Evolutionary conservation across 345 rosid species (phyloP).

Genomic region (Salix arbutifolia): DNA sequence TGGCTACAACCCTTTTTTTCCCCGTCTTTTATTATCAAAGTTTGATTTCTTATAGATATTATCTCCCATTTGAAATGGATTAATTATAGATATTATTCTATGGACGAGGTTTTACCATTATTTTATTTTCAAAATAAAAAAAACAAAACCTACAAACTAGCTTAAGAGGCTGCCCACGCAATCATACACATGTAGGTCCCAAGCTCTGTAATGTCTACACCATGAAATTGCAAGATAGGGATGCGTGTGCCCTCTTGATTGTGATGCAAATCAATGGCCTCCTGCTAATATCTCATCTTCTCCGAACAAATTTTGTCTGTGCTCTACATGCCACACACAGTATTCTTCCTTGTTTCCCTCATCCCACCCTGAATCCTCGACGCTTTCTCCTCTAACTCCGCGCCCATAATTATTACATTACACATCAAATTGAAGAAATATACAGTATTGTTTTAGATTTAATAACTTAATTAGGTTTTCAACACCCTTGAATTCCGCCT

Average conservation of each 20-base stretch:
- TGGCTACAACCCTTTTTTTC: too few species aligned
- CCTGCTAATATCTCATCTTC: not conserved
- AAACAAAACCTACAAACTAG: too few species aligned
- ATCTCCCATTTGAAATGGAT: too few species aligned
- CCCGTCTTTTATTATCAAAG: too few species aligned
- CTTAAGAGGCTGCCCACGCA: not conserved
- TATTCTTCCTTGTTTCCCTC: conserved; percentile 36
- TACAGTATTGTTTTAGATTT: not conserved
- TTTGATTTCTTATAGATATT: too few species aligned
- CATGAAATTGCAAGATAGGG: conserved; percentile 6
- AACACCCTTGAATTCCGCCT: conserved; percentile 54
- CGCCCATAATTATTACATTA: conserved; percentile 2
- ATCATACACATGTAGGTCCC: not conserved
- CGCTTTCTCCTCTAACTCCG: conserved; percentile 11
- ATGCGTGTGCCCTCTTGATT: conserved; percentile 12
- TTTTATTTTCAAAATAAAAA: too few species aligned
- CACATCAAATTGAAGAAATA: not conserved
- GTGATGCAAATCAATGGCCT: conserved; percentile 8
- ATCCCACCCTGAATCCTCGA: conserved; percentile 9
- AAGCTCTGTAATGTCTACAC: not conserved
- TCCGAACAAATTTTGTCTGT: conserved; percentile 28
- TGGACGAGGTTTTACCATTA: too few species aligned
- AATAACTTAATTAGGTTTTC: conserved; percentile 10
- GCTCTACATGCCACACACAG: conserved; percentile 17
- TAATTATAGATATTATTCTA: too few species aligned